Percentiles rank a stretch among this genome's conserved stretches.
These are phyloP conservation scores for Dryas alaskensis DNA, from an alignment of 306 rosid species.

Conservation along the genomic window DNA sequence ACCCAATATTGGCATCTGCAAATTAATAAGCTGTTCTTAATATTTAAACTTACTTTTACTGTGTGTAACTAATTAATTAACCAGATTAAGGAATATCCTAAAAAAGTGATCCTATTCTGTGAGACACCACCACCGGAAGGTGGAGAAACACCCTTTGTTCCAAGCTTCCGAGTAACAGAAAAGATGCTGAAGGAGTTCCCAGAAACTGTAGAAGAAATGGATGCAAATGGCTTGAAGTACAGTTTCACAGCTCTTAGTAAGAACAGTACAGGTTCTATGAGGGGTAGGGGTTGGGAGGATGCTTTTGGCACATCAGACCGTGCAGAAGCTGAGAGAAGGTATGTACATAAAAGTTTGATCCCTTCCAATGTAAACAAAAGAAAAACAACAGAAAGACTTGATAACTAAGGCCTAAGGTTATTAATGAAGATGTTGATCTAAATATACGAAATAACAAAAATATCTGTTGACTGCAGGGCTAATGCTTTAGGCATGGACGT, in stretches of 20 bases:
- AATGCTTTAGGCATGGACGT: slow-evolving; percentile 69
- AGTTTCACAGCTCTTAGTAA: slow-evolving; percentile 59
- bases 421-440: too few relatives aligned
- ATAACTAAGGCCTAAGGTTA: too few relatives aligned
- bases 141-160: slow-evolving; percentile 81
- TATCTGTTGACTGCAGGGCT: slow-evolving; percentile 34
- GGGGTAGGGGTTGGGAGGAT: slow-evolving; percentile 89
- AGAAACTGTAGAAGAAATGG: slow-evolving; percentile 53
- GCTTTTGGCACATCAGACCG: slow-evolving; percentile 65
- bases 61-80: slow-evolving; percentile 12
- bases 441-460: too few relatives aligned
- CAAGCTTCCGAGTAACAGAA: slow-evolving; percentile 70
- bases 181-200: slow-evolving; percentile 71
- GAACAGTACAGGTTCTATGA: slow-evolving; percentile 57
- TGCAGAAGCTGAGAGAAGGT: slow-evolving; percentile 63
- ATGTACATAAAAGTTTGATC: neutral
- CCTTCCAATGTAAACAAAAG: too few relatives aligned
- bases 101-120: slow-evolving; percentile 57
- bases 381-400: too few relatives aligned
- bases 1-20: slow-evolving; percentile 12
- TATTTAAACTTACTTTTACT: neutral
- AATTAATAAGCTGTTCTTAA: neutral
- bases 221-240: slow-evolving; percentile 61
- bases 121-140: slow-evolving; percentile 88
- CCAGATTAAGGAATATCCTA: slow-evolving; percentile 66